Conservation (phyloP, 1,284 basidiomycete species). For the Apiotrichum veenhuisii region DNA sequence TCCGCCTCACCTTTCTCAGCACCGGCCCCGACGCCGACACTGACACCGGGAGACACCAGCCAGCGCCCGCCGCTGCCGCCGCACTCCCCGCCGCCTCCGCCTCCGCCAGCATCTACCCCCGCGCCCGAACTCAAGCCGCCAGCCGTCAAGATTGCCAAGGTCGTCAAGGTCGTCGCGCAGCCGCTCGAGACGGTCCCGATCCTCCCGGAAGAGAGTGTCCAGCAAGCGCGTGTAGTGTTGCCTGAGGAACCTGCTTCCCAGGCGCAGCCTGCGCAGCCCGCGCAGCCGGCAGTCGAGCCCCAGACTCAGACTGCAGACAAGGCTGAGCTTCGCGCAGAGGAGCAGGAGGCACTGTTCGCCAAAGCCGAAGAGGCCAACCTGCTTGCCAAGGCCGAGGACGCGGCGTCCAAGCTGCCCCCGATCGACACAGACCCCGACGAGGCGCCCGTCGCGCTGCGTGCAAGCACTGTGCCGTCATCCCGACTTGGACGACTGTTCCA, state of each 20-base stretch:
- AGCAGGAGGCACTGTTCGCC: neutral
- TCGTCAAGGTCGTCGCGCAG: conserved; percentile 1
- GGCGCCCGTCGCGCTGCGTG: conserved; percentile 38
- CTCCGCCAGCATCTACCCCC: neutral
- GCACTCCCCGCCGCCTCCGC: neutral
- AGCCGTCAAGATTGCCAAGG: conserved; percentile 1
- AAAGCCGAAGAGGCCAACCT: neutral
- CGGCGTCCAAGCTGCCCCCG: conserved; percentile 3
- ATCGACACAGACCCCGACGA: conserved; percentile 18
- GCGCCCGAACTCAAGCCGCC: neutral
- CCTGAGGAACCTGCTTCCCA: too few species aligned
- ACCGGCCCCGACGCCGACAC: neutral
- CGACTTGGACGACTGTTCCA: conserved; percentile 82
- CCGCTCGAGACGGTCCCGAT: neutral
- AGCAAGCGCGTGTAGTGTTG: too few species aligned
- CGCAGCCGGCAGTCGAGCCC: too few species aligned
- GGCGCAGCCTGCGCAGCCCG: too few species aligned
- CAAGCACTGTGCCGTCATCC: conserved; percentile 69
- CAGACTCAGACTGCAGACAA: too few species aligned
- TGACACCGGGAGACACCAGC: neutral
- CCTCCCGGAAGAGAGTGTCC: neutral
- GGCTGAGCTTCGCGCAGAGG: neutral
- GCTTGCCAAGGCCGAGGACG: conserved; percentile 1
- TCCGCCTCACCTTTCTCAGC: neutral
- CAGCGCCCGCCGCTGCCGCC: neutral